phyloP scores from a whole-genome alignment of 1,284 basidiomycete species.

The Ceratobasidium sp. region DNA sequence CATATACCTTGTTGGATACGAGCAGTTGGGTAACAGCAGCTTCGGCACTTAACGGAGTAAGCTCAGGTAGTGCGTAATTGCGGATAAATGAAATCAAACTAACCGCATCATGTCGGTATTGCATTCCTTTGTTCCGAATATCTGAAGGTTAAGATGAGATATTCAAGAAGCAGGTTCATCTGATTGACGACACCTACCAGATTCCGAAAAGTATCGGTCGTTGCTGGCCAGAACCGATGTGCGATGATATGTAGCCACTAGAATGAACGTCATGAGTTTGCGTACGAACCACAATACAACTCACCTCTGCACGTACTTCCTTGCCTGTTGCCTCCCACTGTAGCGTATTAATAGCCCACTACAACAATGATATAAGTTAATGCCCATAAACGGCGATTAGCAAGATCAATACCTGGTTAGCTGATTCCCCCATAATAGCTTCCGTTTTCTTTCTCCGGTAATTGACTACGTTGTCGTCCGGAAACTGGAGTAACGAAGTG shows the following conservation, averaged over 20 bases:
- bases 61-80: not conserved
- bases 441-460: not conserved
- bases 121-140: constrained; percentile 16
- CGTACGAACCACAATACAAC: not conserved
- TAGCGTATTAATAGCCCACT: not conserved
- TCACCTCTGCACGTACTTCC: not conserved
- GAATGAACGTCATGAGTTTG: not conserved
- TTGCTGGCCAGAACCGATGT: not conserved
- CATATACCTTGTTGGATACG: not conserved
- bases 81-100: not conserved
- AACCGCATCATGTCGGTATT: constrained; percentile 14
- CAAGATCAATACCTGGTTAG: not conserved
- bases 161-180: not conserved
- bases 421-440: not conserved
- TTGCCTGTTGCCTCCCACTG: not conserved
- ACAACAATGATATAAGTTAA: not conserved
- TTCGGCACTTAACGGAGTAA: not conserved
- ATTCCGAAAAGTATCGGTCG: not conserved
- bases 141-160: not conserved
- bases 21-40: not conserved
- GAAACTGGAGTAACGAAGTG: not conserved
- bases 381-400: too few species aligned
- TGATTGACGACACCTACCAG: not conserved
- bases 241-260: not conserved
- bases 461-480: not conserved